These are phyloP conservation scores for Myrica gale DNA, from an alignment of 306 rosid genomes.

Conservation along the genomic window DNA sequence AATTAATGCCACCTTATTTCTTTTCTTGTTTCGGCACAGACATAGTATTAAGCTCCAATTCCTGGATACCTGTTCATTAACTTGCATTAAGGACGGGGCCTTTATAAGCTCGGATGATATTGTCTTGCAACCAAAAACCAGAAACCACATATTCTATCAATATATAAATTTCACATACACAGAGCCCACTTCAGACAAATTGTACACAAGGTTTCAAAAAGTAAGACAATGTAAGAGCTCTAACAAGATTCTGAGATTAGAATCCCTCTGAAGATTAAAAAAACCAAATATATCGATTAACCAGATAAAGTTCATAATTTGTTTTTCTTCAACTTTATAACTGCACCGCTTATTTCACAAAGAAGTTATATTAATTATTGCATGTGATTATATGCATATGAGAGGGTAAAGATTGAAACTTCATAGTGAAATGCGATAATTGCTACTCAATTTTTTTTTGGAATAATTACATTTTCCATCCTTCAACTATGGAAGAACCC, in stretches of 20 bases:
- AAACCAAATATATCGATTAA: too few species aligned
- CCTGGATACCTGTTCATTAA: background rate
- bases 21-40: background rate
- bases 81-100: background rate
- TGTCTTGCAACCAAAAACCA: background rate
- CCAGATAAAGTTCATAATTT: background rate
- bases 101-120: background rate
- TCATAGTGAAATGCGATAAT: too few species aligned
- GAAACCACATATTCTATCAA: background rate
- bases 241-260: background rate
- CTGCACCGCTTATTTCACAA: background rate
- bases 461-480: too few species aligned
- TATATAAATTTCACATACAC: background rate
- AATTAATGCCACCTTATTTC: background rate
- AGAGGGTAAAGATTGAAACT: too few species aligned
- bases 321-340: background rate
- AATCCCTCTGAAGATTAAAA: too few species aligned
- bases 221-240: background rate
- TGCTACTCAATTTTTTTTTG: too few species aligned
- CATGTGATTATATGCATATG: too few species aligned
- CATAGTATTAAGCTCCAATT: constrained; percentile 3
- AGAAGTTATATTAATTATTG: too few species aligned
- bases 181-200: background rate
- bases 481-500: too few species aligned
- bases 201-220: background rate